These are phyloP conservation scores for Phytomonas francai DNA, from an alignment of 208 protist species.

Conservation along the genomic window DNA sequence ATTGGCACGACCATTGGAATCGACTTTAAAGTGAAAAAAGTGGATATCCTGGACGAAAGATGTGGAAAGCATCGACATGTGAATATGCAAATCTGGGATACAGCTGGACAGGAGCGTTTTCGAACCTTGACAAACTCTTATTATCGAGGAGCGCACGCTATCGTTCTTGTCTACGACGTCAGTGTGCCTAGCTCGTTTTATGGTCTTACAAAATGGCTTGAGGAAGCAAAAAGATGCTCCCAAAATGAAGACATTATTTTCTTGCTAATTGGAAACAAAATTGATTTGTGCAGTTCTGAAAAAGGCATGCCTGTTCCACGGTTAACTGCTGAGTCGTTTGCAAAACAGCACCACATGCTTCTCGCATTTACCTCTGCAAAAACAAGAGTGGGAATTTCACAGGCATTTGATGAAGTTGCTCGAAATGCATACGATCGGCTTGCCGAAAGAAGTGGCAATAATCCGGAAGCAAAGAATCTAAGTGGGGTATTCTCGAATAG, in stretches of 20 bases:
- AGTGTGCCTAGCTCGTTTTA: conserved; percentile 64
- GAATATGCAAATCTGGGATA: conserved; percentile 88
- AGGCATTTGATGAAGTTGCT: conserved; percentile 80
- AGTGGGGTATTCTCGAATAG: background rate
- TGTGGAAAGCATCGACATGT: conserved; percentile 43
- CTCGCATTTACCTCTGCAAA: conserved; percentile 79
- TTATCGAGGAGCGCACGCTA: conserved; percentile 73
- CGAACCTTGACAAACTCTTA: conserved; percentile 77
- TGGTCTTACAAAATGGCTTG: conserved; percentile 65
- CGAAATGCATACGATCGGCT: conserved; percentile 51
- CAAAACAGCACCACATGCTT: conserved; percentile 67
- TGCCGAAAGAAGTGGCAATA: conserved; percentile 52
- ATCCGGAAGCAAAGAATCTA: background rate
- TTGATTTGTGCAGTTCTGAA: conserved; percentile 31
- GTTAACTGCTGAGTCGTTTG: conserved; percentile 48
- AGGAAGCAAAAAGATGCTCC: conserved; percentile 55
- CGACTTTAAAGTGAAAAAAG: conserved; percentile 81
- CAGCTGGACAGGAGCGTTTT: conserved; percentile 81
- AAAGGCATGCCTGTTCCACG: conserved; percentile 43
- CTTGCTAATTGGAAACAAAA: conserved; percentile 85
- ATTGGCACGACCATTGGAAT: conserved; percentile 78
- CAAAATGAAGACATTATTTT: conserved; percentile 36
- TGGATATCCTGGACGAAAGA: conserved; percentile 47
- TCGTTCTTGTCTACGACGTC: conserved; percentile 89
- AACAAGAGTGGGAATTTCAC: conserved; percentile 52